phyloP scores from a whole-genome alignment of 2,329 filamentous ascomycete species.

The Aspergillus uvarum region DNA sequence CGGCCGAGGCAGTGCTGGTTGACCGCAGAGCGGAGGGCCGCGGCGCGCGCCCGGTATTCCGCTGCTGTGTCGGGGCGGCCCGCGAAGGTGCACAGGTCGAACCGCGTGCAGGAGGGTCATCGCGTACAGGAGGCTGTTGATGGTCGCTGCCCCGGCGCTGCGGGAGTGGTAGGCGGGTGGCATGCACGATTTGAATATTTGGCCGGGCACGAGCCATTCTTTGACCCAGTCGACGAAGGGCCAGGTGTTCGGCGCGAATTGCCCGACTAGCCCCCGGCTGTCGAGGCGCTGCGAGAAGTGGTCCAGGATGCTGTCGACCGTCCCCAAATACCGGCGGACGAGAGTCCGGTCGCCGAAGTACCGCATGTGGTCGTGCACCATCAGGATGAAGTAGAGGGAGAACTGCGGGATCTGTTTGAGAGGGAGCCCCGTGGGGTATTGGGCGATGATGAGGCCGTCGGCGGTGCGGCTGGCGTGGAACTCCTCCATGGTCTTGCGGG shows the following conservation, averaged over 20 bases:
- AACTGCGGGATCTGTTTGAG: constrained; percentile 6
- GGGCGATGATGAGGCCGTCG: constrained; percentile 8
- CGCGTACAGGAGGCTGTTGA: constrained; percentile 9
- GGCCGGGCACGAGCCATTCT: background rate
- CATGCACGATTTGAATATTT: background rate
- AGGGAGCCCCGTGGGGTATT: constrained; percentile 3
- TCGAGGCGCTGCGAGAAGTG: background rate
- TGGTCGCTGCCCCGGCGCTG: background rate
- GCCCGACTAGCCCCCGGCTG: background rate
- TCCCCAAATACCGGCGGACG: background rate
- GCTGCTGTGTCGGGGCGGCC: background rate
- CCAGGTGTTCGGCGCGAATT: background rate
- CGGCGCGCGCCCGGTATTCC: background rate
- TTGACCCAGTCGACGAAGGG: constrained; percentile 11
- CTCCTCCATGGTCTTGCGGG: constrained; percentile 8
- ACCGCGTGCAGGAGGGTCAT: constrained; percentile 3
- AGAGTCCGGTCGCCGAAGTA: background rate
- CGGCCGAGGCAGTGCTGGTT: background rate
- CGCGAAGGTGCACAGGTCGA: constrained; percentile 1
- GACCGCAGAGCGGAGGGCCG: background rate
- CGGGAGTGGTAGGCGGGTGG: constrained; percentile 7
- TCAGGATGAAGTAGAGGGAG: constrained; percentile 11
- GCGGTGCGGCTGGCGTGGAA: constrained; percentile 8
- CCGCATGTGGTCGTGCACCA: constrained; percentile 9
- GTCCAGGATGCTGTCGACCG: constrained; percentile 6